phyloP scores from a whole-genome alignment of 805 yeast genomes.

The Saccharomycopsis malanga region DNA sequence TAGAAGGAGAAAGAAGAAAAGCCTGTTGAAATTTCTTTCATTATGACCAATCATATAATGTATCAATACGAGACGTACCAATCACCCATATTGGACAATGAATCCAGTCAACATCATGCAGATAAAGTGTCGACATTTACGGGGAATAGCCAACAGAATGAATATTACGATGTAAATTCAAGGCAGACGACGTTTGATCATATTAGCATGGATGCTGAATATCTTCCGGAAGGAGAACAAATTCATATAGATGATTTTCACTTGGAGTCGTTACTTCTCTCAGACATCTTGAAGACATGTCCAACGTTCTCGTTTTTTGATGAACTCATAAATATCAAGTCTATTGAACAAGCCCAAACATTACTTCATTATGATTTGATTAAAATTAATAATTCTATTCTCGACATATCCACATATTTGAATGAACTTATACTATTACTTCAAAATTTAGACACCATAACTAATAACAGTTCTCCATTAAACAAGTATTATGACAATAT shows the following conservation, averaged over 20 bases:
- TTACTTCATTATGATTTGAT: conserved; percentile 19
- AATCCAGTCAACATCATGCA: neutral
- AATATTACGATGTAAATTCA: neutral
- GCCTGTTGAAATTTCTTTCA: no score
- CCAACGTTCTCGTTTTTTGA: conserved; percentile 21
- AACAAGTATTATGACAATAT: conserved; percentile 21
- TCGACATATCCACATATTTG: conserved; percentile 28
- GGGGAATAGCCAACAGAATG: neutral
- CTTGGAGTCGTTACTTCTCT: conserved; percentile 9
- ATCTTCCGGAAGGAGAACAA: neutral
- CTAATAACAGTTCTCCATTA: conserved; percentile 17
- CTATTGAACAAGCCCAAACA: conserved; percentile 19
- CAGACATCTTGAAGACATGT: conserved; percentile 22
- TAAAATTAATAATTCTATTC: conserved; percentile 27
- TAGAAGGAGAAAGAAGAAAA: no score
- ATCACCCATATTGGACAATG: neutral
- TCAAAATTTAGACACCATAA: conserved; percentile 17
- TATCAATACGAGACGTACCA: neutral
- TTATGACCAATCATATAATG: no score
- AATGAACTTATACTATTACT: conserved; percentile 16
- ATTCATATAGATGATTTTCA: neutral
- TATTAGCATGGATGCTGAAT: neutral
- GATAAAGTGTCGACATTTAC: neutral
- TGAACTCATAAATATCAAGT: conserved; percentile 20
- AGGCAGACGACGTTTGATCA: neutral